phyloP scores from a whole-genome alignment of 352 stramenopile species.

The Pythium apleroticum region DNA sequence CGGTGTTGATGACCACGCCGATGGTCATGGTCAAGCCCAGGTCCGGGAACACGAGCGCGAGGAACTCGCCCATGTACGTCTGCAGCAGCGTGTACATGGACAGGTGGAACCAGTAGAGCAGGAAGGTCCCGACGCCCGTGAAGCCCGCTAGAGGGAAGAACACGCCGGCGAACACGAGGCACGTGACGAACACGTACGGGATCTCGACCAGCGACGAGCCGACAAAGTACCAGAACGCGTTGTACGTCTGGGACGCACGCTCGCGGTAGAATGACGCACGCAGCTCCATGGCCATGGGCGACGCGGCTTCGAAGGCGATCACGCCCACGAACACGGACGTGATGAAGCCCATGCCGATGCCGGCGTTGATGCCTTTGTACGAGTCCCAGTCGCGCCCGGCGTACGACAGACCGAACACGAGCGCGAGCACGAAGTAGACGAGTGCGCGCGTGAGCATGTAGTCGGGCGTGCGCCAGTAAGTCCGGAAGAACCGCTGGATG shows the following conservation, averaged over 20 bases:
- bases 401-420: constrained; percentile 59
- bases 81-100: constrained; percentile 52
- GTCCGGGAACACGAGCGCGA: constrained; percentile 50
- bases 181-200: constrained; percentile 38
- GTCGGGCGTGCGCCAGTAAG: constrained; percentile 38
- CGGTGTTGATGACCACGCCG: constrained; percentile 41
- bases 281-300: not conserved
- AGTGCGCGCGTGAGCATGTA: constrained; percentile 72
- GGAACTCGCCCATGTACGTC: constrained; percentile 75
- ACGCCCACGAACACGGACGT: constrained; percentile 81
- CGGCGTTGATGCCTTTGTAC: constrained; percentile 48
- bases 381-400: constrained; percentile 40
- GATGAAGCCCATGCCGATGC: constrained; percentile 82
- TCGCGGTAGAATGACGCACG: constrained; percentile 86
- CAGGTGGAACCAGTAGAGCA: constrained; percentile 69
- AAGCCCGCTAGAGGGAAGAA: constrained; percentile 78
- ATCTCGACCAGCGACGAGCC: constrained; percentile 70
- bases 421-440: constrained; percentile 15
- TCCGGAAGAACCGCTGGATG: constrained; percentile 12
- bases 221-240: constrained; percentile 49
- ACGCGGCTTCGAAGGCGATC: constrained; percentile 63
- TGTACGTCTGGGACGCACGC: constrained; percentile 78
- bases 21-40: constrained; percentile 39
- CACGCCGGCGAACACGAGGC: constrained; percentile 47
- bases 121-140: constrained; percentile 28